Evolutionary conservation across 192 early-diverging fungal genomes (phyloP).

Genomic region (Podila clonocystis): DNA sequence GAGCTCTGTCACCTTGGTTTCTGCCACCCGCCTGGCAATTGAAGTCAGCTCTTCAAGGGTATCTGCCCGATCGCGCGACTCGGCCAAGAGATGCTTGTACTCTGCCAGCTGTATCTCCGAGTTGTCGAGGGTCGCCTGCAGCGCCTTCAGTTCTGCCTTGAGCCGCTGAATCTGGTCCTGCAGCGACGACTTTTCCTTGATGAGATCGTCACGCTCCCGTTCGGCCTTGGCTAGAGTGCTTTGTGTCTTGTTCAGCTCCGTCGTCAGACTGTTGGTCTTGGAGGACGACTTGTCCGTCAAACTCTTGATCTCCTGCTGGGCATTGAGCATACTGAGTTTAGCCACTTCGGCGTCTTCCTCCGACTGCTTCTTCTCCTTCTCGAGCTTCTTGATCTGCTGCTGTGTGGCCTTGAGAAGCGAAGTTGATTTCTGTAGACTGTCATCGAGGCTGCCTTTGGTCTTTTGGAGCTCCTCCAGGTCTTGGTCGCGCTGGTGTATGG

Average conservation of each 20-base stretch:
- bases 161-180: constrained; percentile 29
- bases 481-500: constrained; percentile 35
- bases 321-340: constrained; percentile 4
- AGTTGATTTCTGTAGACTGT: not conserved
- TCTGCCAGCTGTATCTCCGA: constrained; percentile 26
- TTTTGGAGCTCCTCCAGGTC: constrained; percentile 16
- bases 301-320: constrained; percentile 29
- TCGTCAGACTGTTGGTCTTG: constrained; percentile 7
- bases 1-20: constrained; percentile 28
- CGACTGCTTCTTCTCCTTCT: constrained; percentile 9
- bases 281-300: not conserved
- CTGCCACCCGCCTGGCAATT: constrained; percentile 41
- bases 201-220: constrained; percentile 18
- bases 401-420: not conserved
- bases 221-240: constrained; percentile 19
- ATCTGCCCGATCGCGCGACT: constrained; percentile 21
- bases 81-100: constrained; percentile 23
- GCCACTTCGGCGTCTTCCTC: not conserved
- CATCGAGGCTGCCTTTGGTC: constrained; percentile 3
- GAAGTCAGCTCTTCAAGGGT: constrained; percentile 46
- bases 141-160: constrained; percentile 27
- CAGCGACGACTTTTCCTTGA: not conserved
- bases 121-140: constrained; percentile 20
- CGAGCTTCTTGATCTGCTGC: constrained; percentile 13
- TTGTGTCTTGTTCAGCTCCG: constrained; percentile 17